Percentiles rank a stretch among this genome's conserved stretches.
phyloP scores from a whole-genome alignment of 169 alveolate species.

The Plasmodium ovale region DNA sequence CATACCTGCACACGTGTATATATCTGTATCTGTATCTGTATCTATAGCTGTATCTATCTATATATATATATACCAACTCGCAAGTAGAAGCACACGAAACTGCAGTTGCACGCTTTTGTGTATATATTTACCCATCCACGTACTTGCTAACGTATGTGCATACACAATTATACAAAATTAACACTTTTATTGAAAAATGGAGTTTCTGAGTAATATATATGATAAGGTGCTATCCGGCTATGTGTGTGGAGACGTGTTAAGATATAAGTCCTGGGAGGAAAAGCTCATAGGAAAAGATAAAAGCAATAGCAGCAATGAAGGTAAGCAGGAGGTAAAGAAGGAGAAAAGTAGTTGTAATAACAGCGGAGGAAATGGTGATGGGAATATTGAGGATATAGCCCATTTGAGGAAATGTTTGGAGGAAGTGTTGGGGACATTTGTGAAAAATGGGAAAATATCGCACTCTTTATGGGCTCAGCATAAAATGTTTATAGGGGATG shows the following conservation, averaged over 20 bases:
- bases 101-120: too few species aligned
- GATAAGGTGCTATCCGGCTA: constrained; percentile 74
- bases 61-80: too few species aligned
- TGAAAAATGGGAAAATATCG: constrained; percentile 65
- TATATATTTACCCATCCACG: too few species aligned
- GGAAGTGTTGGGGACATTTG: constrained; percentile 56
- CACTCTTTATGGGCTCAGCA: constrained; percentile 56
- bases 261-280: constrained; percentile 62
- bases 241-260: constrained; percentile 58
- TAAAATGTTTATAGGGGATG: constrained; percentile 73
- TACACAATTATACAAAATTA: constrained; percentile 9
- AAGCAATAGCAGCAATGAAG: not conserved
- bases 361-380: not conserved
- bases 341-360: not conserved
- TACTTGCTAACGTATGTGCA: constrained; percentile 26
- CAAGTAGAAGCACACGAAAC: too few species aligned
- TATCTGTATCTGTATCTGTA: too few species aligned
- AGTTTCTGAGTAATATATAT: constrained; percentile 63
- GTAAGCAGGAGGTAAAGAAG: not conserved
- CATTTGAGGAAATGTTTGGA: constrained; percentile 22
- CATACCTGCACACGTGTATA: not conserved
- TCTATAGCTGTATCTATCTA: too few species aligned
- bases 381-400: not conserved
- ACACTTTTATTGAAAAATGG: constrained; percentile 32
- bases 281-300: constrained; percentile 42